Evolutionary conservation across 2,329 filamentous ascomycete species (phyloP).

Genomic region (Ceratocystis lukuohia): DNA sequence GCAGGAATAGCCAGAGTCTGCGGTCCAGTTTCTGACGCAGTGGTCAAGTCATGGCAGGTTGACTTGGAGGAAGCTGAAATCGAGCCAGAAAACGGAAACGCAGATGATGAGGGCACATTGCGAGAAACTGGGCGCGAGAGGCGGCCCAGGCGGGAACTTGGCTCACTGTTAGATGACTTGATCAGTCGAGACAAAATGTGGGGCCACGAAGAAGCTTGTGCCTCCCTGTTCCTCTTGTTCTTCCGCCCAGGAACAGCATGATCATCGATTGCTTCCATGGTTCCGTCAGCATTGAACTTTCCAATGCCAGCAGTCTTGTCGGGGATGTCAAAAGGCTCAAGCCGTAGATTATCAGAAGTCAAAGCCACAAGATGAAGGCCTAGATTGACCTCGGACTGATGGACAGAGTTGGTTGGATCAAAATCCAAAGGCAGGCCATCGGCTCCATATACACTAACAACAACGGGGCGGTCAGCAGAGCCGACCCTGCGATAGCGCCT

Average conservation of each 20-base stretch:
- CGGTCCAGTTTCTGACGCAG: neutral
- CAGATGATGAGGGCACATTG: neutral
- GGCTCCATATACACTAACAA: conserved; percentile 9
- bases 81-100: neutral
- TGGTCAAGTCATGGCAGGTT: neutral
- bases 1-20: neutral
- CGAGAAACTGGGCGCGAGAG: neutral
- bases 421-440: conserved; percentile 10
- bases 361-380: conserved; percentile 10
- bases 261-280: neutral
- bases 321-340: conserved; percentile 8
- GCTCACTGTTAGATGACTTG: neutral
- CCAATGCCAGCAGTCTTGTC: neutral
- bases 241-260: neutral
- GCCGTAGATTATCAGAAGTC: conserved; percentile 4
- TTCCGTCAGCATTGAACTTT: conserved; percentile 7
- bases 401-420: conserved; percentile 9
- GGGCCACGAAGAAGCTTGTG: neutral
- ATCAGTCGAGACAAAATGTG: conserved; percentile 13
- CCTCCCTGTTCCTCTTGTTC: neutral
- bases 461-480: neutral
- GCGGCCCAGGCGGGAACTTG: neutral
- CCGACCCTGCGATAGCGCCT: conserved; percentile 10
- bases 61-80: neutral
- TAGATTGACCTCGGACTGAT: conserved; percentile 1